Conservation (phyloP, 345 rosid species). For the Heritiera littoralis region DNA sequence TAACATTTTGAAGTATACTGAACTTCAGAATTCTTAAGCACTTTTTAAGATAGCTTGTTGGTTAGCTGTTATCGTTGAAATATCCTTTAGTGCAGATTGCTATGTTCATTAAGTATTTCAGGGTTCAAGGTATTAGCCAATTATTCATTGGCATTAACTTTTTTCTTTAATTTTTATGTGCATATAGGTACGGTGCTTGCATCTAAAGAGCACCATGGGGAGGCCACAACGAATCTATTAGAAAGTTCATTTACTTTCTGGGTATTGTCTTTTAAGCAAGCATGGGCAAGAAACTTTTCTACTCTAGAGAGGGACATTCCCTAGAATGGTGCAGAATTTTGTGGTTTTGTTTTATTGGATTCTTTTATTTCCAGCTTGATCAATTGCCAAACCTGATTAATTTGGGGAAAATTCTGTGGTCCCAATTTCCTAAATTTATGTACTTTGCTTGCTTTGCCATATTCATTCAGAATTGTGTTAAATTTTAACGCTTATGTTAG, state of each 20-base stretch:
- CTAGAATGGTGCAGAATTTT: background rate
- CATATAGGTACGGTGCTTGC: constrained; percentile 60
- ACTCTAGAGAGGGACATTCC: background rate
- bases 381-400: background rate
- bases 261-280: background rate
- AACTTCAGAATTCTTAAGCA: background rate
- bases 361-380: background rate
- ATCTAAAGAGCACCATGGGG: constrained; percentile 72
- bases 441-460: background rate
- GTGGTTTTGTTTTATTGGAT: background rate
- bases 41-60: background rate
- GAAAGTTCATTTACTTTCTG: background rate
- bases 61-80: background rate
- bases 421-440: background rate
- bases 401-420: background rate
- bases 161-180: background rate
- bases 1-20: background rate
- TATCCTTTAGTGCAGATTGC: background rate
- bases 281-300: background rate
- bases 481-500: background rate
- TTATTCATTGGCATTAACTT: background rate
- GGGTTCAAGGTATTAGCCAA: background rate
- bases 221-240: constrained; percentile 52
- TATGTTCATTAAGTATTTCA: background rate
- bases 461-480: background rate